Conservation (phyloP, 2,329 filamentous ascomycete genomes). For the Penicillium sp. region DNA sequence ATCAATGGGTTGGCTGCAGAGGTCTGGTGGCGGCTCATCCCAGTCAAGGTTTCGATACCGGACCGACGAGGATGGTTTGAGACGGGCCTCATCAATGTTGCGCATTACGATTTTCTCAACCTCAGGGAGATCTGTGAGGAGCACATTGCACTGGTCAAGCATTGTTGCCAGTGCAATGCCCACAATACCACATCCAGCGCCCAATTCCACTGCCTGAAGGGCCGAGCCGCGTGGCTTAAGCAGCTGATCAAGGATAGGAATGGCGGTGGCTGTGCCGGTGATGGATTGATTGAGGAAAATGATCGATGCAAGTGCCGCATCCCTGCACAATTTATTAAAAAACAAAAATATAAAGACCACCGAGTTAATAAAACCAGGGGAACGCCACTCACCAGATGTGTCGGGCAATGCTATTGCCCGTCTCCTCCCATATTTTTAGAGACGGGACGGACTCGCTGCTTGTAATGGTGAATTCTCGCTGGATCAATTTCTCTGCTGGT, state of each 20-base stretch:
- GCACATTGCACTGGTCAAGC: slow-evolving; percentile 52
- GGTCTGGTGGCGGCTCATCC: slow-evolving; percentile 54
- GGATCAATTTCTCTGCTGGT: slow-evolving; percentile 53
- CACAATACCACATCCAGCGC: slow-evolving; percentile 67
- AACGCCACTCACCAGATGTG: slow-evolving; percentile 61
- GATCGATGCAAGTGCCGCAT: slow-evolving; percentile 60
- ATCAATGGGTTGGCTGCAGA: slow-evolving; percentile 48
- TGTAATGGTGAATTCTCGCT: slow-evolving; percentile 53
- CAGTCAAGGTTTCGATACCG: slow-evolving; percentile 61
- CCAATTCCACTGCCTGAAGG: slow-evolving; percentile 62
- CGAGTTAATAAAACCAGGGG: not conserved
- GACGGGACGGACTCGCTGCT: slow-evolving; percentile 34
- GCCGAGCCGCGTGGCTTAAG: slow-evolving; percentile 30
- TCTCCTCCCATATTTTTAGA: slow-evolving; percentile 65
- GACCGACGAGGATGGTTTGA: slow-evolving; percentile 44
- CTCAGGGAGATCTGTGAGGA: slow-evolving; percentile 66
- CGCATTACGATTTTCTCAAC: slow-evolving; percentile 59
- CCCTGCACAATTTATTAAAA: slow-evolving; percentile 40
- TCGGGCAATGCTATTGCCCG: slow-evolving; percentile 69
- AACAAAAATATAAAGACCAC: not conserved
- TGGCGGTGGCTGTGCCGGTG: slow-evolving; percentile 20
- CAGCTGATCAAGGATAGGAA: slow-evolving; percentile 34
- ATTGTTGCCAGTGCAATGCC: slow-evolving; percentile 62
- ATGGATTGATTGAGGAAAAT: slow-evolving; percentile 52
- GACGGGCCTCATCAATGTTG: slow-evolving; percentile 53